These are phyloP conservation scores for Tilletia setariae DNA, from an alignment of 1,284 basidiomycete species.

Conservation along the genomic window DNA sequence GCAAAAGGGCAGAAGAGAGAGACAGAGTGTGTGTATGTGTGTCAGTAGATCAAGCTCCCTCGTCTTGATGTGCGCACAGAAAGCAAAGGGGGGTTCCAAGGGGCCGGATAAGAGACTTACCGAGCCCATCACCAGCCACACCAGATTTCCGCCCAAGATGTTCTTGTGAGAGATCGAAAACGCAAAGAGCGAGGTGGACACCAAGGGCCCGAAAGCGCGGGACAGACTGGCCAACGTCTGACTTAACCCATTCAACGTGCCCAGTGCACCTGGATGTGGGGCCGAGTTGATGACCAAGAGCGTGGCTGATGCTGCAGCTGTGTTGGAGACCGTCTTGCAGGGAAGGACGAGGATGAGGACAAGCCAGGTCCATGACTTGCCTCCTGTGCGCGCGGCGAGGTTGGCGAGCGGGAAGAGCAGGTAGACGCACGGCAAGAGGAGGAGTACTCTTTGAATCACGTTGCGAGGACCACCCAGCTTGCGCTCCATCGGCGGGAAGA, in stretches of 20 bases:
- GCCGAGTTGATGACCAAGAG: constrained; percentile 37
- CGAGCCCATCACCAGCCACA: constrained; percentile 28
- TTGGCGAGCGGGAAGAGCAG: constrained; percentile 48
- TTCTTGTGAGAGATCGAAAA: constrained; percentile 24
- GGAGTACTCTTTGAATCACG: constrained; percentile 49
- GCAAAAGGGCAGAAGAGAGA: not conserved
- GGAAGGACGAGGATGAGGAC: constrained; percentile 2
- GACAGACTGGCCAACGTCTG: constrained; percentile 29
- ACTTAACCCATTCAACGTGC: constrained; percentile 33
- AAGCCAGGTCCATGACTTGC: constrained; percentile 1
- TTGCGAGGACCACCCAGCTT: constrained; percentile 47
- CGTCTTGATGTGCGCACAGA: not conserved
- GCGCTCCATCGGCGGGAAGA: constrained; percentile 54
- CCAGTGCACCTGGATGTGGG: constrained; percentile 26
- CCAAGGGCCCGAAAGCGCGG: constrained; percentile 34
- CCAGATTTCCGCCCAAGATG: constrained; percentile 32
- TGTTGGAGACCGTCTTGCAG: constrained; percentile 22
- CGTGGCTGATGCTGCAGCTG: constrained; percentile 31
- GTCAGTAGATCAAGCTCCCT: not conserved
- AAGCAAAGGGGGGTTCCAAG: not conserved
- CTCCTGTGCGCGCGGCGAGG: constrained; percentile 28
- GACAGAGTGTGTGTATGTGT: not conserved
- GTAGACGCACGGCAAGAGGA: constrained; percentile 49
- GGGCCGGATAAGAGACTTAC: not conserved
- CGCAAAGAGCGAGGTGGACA: constrained; percentile 34